Percentiles rank a stretch among this genome's conserved stretches.
Evolutionary conservation across 1,284 basidiomycete genomes (phyloP).

Genomic region (Trichosporon sp.): DNA sequence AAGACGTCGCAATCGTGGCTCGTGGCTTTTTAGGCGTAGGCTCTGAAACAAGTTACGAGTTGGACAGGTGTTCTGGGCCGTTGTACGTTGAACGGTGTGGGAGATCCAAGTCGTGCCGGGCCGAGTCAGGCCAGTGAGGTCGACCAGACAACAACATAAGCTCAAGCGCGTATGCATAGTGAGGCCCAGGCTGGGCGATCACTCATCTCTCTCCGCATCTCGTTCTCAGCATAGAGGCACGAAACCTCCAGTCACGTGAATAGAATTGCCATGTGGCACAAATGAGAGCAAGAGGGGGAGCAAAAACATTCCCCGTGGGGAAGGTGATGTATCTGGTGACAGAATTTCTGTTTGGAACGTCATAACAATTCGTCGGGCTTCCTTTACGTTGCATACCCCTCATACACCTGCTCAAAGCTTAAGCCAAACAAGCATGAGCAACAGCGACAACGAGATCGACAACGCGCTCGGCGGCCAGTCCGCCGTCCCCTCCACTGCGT

Average conservation of each 20-base stretch:
- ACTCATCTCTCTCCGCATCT: not conserved
- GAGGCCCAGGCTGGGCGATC: constrained; percentile 2
- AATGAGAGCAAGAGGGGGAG: not conserved
- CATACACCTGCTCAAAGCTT: too few relatives aligned
- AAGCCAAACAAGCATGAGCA: not conserved
- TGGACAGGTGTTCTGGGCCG: not conserved
- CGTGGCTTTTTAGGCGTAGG: too few relatives aligned
- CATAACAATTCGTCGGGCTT: not conserved
- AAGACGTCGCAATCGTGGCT: too few relatives aligned
- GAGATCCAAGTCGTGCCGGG: too few relatives aligned
- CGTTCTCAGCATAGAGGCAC: not conserved
- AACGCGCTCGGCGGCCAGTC: constrained; percentile 7
- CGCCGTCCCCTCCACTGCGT: not conserved
- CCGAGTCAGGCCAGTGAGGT: not conserved
- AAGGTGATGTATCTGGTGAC: not conserved
- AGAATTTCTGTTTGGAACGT: not conserved
- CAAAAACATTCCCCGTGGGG: constrained; percentile 4
- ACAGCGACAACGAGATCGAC: constrained; percentile 13
- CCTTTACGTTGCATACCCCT: not conserved
- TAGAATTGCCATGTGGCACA: not conserved
- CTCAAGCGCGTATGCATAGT: constrained; percentile 19
- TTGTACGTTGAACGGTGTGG: not conserved
- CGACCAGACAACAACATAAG: constrained; percentile 4
- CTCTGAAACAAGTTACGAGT: not conserved
- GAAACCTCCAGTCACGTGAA: not conserved